phyloP scores from a whole-genome alignment of 257 asterid genomes.

The Voacanga thouarsii region DNA sequence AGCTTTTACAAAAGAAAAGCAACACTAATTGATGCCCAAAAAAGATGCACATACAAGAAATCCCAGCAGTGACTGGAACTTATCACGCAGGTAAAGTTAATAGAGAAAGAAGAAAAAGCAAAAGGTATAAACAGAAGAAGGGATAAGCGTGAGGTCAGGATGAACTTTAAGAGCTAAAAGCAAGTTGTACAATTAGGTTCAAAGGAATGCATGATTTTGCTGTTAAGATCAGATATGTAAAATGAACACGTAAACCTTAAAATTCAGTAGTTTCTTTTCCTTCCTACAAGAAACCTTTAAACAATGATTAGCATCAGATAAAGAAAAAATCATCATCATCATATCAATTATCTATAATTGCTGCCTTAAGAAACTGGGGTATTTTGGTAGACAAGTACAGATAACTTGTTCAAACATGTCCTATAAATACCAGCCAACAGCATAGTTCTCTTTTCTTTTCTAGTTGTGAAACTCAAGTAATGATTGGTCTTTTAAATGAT shows the following conservation, averaged over 20 bases:
- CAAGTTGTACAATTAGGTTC: slow-evolving; percentile 18
- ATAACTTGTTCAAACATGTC: slow-evolving; percentile 1
- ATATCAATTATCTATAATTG: background rate
- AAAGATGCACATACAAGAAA: background rate
- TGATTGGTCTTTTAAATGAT: background rate
- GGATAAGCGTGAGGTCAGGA: background rate
- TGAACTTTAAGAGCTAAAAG: slow-evolving; percentile 6
- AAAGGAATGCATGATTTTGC: slow-evolving; percentile 11
- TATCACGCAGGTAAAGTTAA: slow-evolving; percentile 2
- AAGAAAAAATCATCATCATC: background rate
- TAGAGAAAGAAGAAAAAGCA: slow-evolving; percentile 28
- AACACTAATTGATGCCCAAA: background rate
- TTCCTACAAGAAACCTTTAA: slow-evolving; percentile 8
- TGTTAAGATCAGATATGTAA: slow-evolving; percentile 7
- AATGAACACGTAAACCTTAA: slow-evolving; percentile 2
- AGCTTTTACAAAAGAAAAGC: slow-evolving; percentile 9
- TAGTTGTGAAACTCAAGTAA: background rate
- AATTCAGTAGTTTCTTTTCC: background rate
- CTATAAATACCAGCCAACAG: slow-evolving; percentile 4
- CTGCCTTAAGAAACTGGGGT: slow-evolving; percentile 2
- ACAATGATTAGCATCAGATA: slow-evolving; percentile 9
- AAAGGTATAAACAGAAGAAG: slow-evolving; percentile 3
- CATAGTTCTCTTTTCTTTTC: slow-evolving; percentile 1
- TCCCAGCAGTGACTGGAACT: slow-evolving; percentile 13
- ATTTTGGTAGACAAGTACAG: background rate